A percentile compares a stretch with the other conserved stretches of the same genome.
Evolutionary conservation across 2,329 filamentous ascomycete genomes (phyloP).

Genomic region (Trichophyton simii): DNA sequence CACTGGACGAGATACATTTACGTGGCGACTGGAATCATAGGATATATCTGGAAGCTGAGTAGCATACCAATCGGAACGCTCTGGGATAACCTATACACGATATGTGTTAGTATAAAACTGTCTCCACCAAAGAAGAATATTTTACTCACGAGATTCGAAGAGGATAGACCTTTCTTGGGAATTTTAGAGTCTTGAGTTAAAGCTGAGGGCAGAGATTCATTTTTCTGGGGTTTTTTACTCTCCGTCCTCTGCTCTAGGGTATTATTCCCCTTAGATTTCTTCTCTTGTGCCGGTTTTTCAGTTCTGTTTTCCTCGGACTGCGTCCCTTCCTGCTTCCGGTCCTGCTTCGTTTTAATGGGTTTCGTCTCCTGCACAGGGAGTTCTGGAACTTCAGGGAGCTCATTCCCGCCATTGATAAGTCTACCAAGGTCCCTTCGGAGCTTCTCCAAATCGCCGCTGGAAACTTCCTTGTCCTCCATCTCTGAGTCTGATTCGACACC

Average conservation of each 20-base stretch:
- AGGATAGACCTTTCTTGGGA: neutral
- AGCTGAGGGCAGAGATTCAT: neutral
- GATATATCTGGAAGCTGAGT: slow-evolving; percentile 44
- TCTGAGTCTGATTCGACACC: slow-evolving; percentile 36
- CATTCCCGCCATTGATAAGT: slow-evolving; percentile 23
- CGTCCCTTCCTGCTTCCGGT: slow-evolving; percentile 16
- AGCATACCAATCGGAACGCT: slow-evolving; percentile 57
- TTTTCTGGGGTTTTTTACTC: neutral
- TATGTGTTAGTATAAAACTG: slow-evolving; percentile 9
- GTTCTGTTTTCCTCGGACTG: neutral
- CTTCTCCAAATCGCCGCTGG: slow-evolving; percentile 22
- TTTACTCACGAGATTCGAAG: slow-evolving; percentile 8
- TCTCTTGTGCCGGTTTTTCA: neutral
- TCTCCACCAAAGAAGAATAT: neutral
- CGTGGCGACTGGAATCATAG: slow-evolving; percentile 33
- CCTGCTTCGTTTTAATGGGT: slow-evolving; percentile 11
- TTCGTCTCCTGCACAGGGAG: slow-evolving; percentile 11
- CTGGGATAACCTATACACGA: slow-evolving; percentile 41
- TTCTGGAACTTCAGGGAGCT: neutral
- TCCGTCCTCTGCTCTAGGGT: neutral
- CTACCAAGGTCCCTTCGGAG: slow-evolving; percentile 29
- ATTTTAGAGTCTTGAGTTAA: neutral
- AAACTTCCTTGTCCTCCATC: slow-evolving; percentile 25
- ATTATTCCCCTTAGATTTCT: neutral
- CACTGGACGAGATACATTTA: slow-evolving; percentile 38